Percentiles rank a stretch among this genome's conserved stretches.
Evolutionary conservation across 2,329 filamentous ascomycete species (phyloP).

Genomic region (Aureobasidium sp.): DNA sequence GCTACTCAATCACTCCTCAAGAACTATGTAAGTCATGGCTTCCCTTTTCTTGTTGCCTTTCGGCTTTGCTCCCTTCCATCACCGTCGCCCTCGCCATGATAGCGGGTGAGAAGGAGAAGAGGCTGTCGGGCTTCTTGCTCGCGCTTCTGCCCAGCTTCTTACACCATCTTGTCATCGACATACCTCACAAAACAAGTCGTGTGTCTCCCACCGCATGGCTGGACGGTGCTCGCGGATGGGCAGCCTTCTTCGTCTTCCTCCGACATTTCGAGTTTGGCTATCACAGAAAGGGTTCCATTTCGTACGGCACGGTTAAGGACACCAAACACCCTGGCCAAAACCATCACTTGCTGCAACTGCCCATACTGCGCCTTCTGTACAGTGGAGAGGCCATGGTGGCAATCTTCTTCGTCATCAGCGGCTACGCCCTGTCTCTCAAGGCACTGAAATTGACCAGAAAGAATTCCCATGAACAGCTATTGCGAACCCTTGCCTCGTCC

Average conservation of each 20-base stretch:
- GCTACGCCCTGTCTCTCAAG: slow-evolving; percentile 49
- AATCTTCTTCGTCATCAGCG: slow-evolving; percentile 55
- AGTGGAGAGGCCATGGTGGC: slow-evolving; percentile 51
- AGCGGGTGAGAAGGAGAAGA: background rate
- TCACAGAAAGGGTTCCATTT: slow-evolving; percentile 10
- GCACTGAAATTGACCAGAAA: slow-evolving; percentile 21
- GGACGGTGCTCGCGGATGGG: slow-evolving; percentile 59
- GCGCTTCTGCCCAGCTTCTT: slow-evolving; percentile 13
- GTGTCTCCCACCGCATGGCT: slow-evolving; percentile 46
- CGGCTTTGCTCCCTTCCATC: background rate
- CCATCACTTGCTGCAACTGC: slow-evolving; percentile 36
- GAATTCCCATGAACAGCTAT: slow-evolving; percentile 21
- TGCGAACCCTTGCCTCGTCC: slow-evolving; percentile 16
- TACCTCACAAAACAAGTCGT: background rate
- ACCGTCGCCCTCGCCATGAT: background rate
- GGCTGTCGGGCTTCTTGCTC: slow-evolving; percentile 1
- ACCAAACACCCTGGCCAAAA: slow-evolving; percentile 38
- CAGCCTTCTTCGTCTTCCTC: slow-evolving; percentile 57
- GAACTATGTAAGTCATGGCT: background rate
- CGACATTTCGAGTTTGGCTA: slow-evolving; percentile 45
- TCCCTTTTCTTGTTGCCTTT: background rate
- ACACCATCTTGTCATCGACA: background rate
- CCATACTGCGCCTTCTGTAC: slow-evolving; percentile 47
- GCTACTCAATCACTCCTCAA: background rate
- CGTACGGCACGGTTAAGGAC: slow-evolving; percentile 15